Conservation (phyloP, 371 early-diverging fungal genomes). For the Mortierella sp. region DNA sequence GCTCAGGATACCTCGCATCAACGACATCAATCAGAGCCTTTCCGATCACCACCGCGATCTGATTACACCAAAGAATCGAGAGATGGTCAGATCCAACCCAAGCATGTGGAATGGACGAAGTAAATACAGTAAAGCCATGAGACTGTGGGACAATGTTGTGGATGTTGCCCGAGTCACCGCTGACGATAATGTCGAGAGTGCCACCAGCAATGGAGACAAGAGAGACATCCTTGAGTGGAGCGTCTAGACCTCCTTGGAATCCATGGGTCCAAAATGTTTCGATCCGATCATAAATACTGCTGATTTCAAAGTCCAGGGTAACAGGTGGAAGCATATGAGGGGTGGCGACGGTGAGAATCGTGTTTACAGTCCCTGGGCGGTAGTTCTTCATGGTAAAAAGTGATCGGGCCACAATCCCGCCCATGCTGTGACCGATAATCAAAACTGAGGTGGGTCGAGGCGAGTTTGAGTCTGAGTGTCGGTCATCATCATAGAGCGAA, state of each 20-base stretch:
- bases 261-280: conserved; percentile 80
- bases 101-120: conserved; percentile 84
- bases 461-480: conserved; percentile 36
- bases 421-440: conserved; percentile 96
- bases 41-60: conserved; percentile 76
- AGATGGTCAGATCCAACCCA: conserved; percentile 94
- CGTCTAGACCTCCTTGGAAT: conserved; percentile 38
- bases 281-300: conserved; percentile 77
- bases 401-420: conserved; percentile 92
- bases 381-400: conserved; percentile 82
- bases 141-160: conserved; percentile 73
- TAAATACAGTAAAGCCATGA: conserved; percentile 81
- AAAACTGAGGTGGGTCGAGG: conserved; percentile 80
- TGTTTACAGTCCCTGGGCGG: conserved; percentile 78
- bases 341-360: conserved; percentile 90
- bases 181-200: conserved; percentile 85
- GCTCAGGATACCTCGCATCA: conserved; percentile 72
- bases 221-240: conserved; percentile 63
- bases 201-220: conserved; percentile 94
- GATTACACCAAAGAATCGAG: conserved; percentile 93
- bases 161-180: conserved; percentile 83
- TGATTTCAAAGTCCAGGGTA: conserved; percentile 81
- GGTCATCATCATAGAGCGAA: conserved; percentile 64
- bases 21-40: conserved; percentile 70
- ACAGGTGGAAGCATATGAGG: conserved; percentile 92